Percentiles rank a stretch among this genome's conserved stretches.
Conservation (phyloP, 768 basidiomycete species). For the Pisolithus marmoratus region DNA sequence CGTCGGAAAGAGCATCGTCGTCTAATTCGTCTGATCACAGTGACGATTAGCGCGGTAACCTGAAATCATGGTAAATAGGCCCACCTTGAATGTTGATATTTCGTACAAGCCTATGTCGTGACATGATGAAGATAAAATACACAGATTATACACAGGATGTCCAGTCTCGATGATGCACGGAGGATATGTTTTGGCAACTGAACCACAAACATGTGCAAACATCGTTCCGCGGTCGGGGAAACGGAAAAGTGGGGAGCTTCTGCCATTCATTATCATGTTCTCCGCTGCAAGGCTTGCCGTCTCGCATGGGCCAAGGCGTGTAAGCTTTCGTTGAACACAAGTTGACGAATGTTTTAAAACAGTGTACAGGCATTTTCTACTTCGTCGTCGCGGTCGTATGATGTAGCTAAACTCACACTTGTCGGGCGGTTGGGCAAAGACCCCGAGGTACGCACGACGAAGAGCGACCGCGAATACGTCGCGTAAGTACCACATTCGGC, state of each 20-base stretch:
- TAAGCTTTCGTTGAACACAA: conserved; percentile 27
- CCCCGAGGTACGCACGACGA: conserved; percentile 65
- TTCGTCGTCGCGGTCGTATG: conserved; percentile 44
- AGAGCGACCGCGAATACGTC: conserved; percentile 73
- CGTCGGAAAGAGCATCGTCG: conserved; percentile 74
- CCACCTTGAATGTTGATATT: conserved; percentile 77
- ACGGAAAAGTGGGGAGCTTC: neutral
- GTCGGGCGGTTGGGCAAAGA: conserved; percentile 68
- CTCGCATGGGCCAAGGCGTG: conserved; percentile 40
- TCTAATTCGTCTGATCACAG: conserved; percentile 70
- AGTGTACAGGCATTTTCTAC: conserved; percentile 57
- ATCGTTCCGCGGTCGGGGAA: neutral
- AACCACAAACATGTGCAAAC: conserved; percentile 3
- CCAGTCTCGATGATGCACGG: conserved; percentile 2
- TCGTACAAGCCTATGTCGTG: conserved; percentile 84
- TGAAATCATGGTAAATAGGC: neutral
- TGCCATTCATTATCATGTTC: conserved; percentile 39
- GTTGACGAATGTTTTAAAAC: neutral
- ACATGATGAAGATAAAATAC: conserved; percentile 48
- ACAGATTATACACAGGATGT: conserved; percentile 1
- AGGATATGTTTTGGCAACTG: neutral
- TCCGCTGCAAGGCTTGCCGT: conserved; percentile 40
- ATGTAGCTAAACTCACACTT: conserved; percentile 72
- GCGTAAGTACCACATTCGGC: conserved; percentile 39
- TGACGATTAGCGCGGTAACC: neutral